Base-by-base conservation (phyloP, 768 basidiomycete genomes). In the Paxillus involutus region DNA sequence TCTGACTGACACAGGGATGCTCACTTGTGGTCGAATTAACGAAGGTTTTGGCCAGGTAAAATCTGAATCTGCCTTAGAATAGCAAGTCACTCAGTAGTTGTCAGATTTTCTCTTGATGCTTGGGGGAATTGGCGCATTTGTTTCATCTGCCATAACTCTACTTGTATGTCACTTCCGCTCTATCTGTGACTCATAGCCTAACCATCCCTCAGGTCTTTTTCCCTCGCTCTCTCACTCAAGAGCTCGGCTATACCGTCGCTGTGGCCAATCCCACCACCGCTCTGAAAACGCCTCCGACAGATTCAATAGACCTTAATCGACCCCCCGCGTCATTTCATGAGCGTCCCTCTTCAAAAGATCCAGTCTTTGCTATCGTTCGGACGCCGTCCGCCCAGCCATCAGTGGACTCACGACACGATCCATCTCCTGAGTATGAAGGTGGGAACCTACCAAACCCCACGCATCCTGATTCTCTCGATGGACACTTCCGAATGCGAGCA, bases 81-180 rank as follows among this genome's bases (percentile, higher is more conserved):
- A 11, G 17, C 21, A 47, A 19, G 10, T 33, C 47, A 45, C 19
- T 53, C 59, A 53, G 42, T 43, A 4, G 19, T 11, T 29, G 13
- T 35, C 47, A 82, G 91, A 93, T 68, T 80, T 89, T 53, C 74
- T 91, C 10, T 69, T 86, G 44, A 85, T 89, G 82, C 60, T 86
- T 49, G 85, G 82, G 19, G 89, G 79, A 16, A 78, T 92, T 30
- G 90, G 90, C 13, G 85, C 85, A 60, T 84, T 91, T 62, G 77
- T 89, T 19, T 92, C 90, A 4, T 90, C 90, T 24, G 83, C 83
- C 16, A 88, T 92, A 21, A 93, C 91, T 4, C 76, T 93, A 32
- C 76, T 92, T 32, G 90, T 90, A 63, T 63, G 84, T 69, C 45
- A 14, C 45, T 17, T 24, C 21, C 26, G n/a, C 39, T 21, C 42